Percentiles rank a stretch among this genome's conserved stretches.
Evolutionary conservation across 495 filamentous ascomycete genomes (phyloP).

Genomic region (Annulohypoxylon bovei): DNA sequence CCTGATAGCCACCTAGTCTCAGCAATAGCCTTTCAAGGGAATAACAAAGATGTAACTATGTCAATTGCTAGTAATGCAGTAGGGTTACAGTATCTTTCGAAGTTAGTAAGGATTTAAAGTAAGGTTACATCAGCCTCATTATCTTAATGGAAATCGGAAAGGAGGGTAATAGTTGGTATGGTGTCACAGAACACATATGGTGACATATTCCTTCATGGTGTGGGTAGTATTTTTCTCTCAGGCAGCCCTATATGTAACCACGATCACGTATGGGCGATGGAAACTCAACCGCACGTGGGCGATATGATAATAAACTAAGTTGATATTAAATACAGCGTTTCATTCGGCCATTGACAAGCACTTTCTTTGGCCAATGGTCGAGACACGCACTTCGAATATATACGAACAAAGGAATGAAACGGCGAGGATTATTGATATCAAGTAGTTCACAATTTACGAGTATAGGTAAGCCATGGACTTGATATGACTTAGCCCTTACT

Average conservation of each 20-base stretch:
- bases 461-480: no score
- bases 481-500: no score
- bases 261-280: not conserved
- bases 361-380: no score
- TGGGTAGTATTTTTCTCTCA: not conserved
- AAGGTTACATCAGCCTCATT: not conserved
- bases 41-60: no score
- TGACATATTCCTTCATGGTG: not conserved
- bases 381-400: no score
- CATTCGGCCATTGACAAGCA: not conserved
- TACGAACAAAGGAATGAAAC: no score
- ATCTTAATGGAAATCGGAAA: not conserved
- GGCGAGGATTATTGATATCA: no score
- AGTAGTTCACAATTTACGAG: no score
- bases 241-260: not conserved
- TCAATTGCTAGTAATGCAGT: not conserved
- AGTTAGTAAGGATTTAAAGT: not conserved
- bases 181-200: not conserved
- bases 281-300: not conserved
- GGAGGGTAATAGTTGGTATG: not conserved
- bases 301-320: not conserved
- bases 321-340: not conserved
- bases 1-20: no score
- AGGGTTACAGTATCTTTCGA: not conserved
- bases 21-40: no score